Base-by-base conservation (phyloP, 1,139 yeast species). In the Sugiyamaella novakii region DNA sequence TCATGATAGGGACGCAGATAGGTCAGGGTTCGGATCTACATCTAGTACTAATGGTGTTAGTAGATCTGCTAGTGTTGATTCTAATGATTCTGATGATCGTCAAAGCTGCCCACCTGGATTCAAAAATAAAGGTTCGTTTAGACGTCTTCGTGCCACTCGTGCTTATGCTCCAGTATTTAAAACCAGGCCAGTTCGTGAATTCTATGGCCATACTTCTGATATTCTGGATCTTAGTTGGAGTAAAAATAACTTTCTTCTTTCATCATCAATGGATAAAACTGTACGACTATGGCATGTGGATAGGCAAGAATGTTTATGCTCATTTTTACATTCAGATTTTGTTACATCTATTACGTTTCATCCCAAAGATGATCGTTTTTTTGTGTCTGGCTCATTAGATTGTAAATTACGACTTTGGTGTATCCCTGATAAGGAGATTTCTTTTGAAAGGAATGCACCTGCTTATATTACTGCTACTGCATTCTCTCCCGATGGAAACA, bases 241-340 rank as follows among this genome's bases (percentile, higher is more conserved):
- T 50, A 85, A 84, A 58, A 89, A 89, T 67, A 84, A 84, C 61
- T 91, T 91, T 56, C 66, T 91, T 27, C 64, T 89, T 1, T 77
- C 95, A 0, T 84, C 95, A 2, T 84, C 95, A 5, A 87, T 87
- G 86, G 98, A 91, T 67, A 79, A 80, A 56, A 84, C 95, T 0
- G 95, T 83, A 1, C 78, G 80, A 53, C 69, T 91, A 42, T 91
- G 97, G 97, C 95, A 91, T 65, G 77, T 84, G 10, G 87, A 86
- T 39, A 73, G 91, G 43, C 69, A 69, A 1, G 76, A 73, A 14
- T 81, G 88, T 50, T 70, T 91, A 28, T 78, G 84, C 47, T 75
- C 83, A 1, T 89, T 87, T 62, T 66, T 69, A 22, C 94, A 88
- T 61, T 78, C 81, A 27, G 96, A 88, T 66, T 85, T 87, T 66